A percentile compares a stretch with the other conserved stretches of the same genome.
These are phyloP conservation scores for Psilocybe sp. DNA, from an alignment of 768 basidiomycete genomes.

Conservation along the genomic window DNA sequence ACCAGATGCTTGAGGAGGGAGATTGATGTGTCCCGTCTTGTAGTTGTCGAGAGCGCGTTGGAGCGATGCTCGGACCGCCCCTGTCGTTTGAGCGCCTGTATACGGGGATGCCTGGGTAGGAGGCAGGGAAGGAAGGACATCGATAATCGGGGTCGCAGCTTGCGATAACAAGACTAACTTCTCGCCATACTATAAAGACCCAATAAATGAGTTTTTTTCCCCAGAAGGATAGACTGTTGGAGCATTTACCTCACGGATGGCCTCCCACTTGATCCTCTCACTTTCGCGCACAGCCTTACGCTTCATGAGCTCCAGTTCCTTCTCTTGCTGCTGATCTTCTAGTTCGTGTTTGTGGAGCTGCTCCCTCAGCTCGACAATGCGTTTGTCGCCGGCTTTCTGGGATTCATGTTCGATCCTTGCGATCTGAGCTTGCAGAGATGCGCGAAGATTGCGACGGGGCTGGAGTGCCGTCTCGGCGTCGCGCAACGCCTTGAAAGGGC, in stretches of 20 bases:
- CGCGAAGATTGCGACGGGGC: slow-evolving; percentile 63
- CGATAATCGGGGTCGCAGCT: slow-evolving; percentile 61
- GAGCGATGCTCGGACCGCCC: slow-evolving; percentile 66
- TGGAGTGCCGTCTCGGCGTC: slow-evolving; percentile 61
- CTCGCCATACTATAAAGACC: slow-evolving; percentile 63
- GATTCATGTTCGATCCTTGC: slow-evolving; percentile 63
- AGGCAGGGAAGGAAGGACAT: slow-evolving; percentile 64
- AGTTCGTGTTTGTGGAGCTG: slow-evolving; percentile 64
- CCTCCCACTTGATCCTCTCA: slow-evolving; percentile 77
- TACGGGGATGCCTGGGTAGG: slow-evolving; percentile 58
- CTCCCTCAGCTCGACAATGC: slow-evolving; percentile 65
- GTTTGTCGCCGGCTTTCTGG: slow-evolving; percentile 62
- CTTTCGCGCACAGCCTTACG: slow-evolving; percentile 75
- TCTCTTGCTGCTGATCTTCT: slow-evolving; percentile 66
- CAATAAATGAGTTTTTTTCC: background rate
- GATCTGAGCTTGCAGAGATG: slow-evolving; percentile 58
- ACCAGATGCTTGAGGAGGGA: slow-evolving; percentile 41
- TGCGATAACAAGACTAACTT: slow-evolving; percentile 75
- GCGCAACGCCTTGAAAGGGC: slow-evolving; percentile 67
- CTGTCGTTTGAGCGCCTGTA: slow-evolving; percentile 58
- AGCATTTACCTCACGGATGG: slow-evolving; percentile 65
- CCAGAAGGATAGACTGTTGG: slow-evolving; percentile 1
- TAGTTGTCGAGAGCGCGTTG: slow-evolving; percentile 81
- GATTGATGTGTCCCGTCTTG: slow-evolving; percentile 59
- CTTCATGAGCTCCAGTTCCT: slow-evolving; percentile 68